These are phyloP conservation scores for Cyanidiococcus yangmingshanensis DNA, from an alignment of 23 red algal species.

Conservation along the genomic window DNA sequence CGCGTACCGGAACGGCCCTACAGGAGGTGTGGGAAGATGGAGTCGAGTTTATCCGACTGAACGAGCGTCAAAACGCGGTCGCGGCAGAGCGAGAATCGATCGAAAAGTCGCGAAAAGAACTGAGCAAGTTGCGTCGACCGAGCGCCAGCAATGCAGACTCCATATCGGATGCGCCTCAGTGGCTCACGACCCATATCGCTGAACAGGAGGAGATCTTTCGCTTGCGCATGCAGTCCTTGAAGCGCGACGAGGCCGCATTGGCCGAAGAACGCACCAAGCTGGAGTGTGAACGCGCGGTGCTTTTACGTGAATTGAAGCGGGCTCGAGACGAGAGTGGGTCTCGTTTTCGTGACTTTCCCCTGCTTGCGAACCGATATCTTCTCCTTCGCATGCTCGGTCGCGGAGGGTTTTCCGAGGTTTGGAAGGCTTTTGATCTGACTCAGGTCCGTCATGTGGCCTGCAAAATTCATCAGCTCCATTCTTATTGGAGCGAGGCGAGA, in stretches of 20 bases:
- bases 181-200: conserved; percentile 19
- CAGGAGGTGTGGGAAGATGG: conserved; percentile 84
- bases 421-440: conserved; percentile 67
- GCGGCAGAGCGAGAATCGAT: conserved; percentile 29
- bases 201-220: conserved; percentile 64
- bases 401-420: conserved; percentile 92
- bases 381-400: conserved; percentile 70
- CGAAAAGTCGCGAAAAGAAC: conserved; percentile 49
- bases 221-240: conserved; percentile 35
- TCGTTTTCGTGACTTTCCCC: conserved; percentile 44
- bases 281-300: conserved; percentile 38
- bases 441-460: conserved; percentile 50
- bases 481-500: conserved; percentile 81
- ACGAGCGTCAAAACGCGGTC: conserved; percentile 22
- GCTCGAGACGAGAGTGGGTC: conserved; percentile 64
- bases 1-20: conserved; percentile 47
- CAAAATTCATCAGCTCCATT: conserved; percentile 89
- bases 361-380: conserved; percentile 59
- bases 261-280: conserved; percentile 22
- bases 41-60: conserved; percentile 37
- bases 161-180: neutral
- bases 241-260: conserved; percentile 39
- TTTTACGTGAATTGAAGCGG: conserved; percentile 69
- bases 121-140: conserved; percentile 27
- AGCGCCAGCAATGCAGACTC: neutral